Evolutionary conservation across 805 yeast species (phyloP), one percentile per base, ranked within the genome.

Genomic region (Spathaspora girioi): DNA sequence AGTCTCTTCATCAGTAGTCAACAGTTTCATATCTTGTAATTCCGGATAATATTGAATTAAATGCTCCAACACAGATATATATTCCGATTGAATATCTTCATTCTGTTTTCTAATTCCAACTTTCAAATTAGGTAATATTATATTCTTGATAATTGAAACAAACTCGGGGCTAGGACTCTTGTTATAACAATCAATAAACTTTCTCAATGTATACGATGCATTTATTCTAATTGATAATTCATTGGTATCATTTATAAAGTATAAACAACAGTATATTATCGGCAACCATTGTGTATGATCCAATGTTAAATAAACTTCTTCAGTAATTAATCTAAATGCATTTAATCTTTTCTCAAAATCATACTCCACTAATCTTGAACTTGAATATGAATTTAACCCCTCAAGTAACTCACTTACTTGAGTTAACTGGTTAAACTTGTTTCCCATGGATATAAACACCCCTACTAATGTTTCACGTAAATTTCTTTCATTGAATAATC

Each of bases 181-280:
- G 3, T 80, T 68, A 18, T 71, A 64, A 43, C 80, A 73, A 57
- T 90, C 97, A 45, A 88, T 68, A 62, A 84, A 89, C 46, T 86
- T 73, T 50, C 76, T 77, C 51, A 93, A 64, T 0, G 83, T 69
- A 56, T 79, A 83, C 0, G 88, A 68, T 1, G 97, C 89, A 61
- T 88, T 89, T 0, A 88, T 79, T 66, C 97, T 79, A 52, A 93
- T 71, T 0, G 96, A 85, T 46, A 87, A 73, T 66, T 93, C 99
- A 12, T 82, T 84, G 38, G 83, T 83, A 59, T 89, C 96, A 51
- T 83, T 82, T 51, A 94, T 79, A 63, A 81, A 88, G 61, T 71
- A 90, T 40, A 94, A 73, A 51, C 83, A 75, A 49, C 83, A 81
- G 63, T 86, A 79, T 18, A 94, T 51, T 2, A 94, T 60, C 2